Conservation (phyloP, 768 basidiomycete species). For the Lactarius deliciosus region DNA sequence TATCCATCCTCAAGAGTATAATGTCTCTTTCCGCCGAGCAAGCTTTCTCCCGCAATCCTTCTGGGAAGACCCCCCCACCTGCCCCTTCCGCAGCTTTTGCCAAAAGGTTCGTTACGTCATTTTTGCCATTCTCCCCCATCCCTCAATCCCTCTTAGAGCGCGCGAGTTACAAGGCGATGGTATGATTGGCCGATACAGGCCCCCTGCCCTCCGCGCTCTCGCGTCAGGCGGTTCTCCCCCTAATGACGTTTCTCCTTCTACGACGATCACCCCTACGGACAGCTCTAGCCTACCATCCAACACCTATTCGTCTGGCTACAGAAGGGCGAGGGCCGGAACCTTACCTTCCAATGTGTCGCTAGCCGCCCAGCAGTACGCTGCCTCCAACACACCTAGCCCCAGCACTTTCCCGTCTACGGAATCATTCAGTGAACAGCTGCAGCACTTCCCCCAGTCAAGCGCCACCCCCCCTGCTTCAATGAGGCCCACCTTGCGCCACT, state of each 20-base stretch:
- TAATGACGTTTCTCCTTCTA: constrained; percentile 60
- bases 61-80: constrained; percentile 88
- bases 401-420: constrained; percentile 48
- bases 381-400: constrained; percentile 55
- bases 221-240: constrained; percentile 71
- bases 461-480: constrained; percentile 47
- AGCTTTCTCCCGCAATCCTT: constrained; percentile 79
- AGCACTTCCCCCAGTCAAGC: constrained; percentile 40
- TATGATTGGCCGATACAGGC: constrained; percentile 68
- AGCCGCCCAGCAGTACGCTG: constrained; percentile 78
- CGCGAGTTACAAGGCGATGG: constrained; percentile 84
- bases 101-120: constrained; percentile 59
- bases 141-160: constrained; percentile 51
- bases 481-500: constrained; percentile 72
- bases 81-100: constrained; percentile 88
- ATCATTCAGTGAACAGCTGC: constrained; percentile 48
- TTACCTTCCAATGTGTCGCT: constrained; percentile 93
- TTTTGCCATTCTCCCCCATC: constrained; percentile 29
- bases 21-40: constrained; percentile 92
- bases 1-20: constrained; percentile 64
- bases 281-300: constrained; percentile 60
- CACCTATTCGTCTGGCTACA: constrained; percentile 82
- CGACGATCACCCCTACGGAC: constrained; percentile 55
- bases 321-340: constrained; percentile 96
- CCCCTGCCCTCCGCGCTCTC: constrained; percentile 72